Evolutionary conservation across 2,329 filamentous ascomycete species (phyloP).

Genomic region (Pseudogymnoascus destructans): DNA sequence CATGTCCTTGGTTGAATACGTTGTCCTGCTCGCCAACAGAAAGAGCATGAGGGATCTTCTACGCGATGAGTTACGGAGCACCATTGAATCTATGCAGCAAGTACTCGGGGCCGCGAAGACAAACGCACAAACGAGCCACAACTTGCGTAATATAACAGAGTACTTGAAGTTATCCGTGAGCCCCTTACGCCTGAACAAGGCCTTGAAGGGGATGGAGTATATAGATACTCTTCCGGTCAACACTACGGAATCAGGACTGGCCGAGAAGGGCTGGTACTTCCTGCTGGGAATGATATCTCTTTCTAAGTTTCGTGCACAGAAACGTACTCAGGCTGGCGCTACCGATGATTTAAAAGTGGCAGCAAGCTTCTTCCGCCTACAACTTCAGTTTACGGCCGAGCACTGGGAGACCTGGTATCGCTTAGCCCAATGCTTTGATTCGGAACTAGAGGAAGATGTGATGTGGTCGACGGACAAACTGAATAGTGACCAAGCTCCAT

Average conservation of each 20-base stretch:
- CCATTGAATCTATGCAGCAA: conserved; percentile 87
- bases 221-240: conserved; percentile 60
- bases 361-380: conserved; percentile 27
- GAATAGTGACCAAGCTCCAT: conserved; percentile 27
- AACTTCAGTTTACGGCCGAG: conserved; percentile 27
- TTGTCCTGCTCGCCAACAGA: conserved; percentile 66
- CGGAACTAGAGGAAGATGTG: conserved; percentile 29
- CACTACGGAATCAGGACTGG: conserved; percentile 55
- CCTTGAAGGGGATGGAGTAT: conserved; percentile 64
- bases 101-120: conserved; percentile 69
- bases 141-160: conserved; percentile 67
- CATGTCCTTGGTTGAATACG: conserved; percentile 67
- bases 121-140: conserved; percentile 71
- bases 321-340: conserved; percentile 25
- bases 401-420: conserved; percentile 32
- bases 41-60: conserved; percentile 83
- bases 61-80: conserved; percentile 79
- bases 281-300: conserved; percentile 78
- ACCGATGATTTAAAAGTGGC: conserved; percentile 28
- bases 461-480: conserved; percentile 31
- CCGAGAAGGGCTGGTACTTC: conserved; percentile 83
- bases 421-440: conserved; percentile 30
- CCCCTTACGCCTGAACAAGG: conserved; percentile 64
- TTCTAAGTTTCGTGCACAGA: conserved; percentile 52
- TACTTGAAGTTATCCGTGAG: conserved; percentile 77